Percentiles rank a stretch among this genome's conserved stretches.
phyloP scores from a whole-genome alignment of 2,329 filamentous ascomycete genomes.

The Pseudofabraea citricarpa region DNA sequence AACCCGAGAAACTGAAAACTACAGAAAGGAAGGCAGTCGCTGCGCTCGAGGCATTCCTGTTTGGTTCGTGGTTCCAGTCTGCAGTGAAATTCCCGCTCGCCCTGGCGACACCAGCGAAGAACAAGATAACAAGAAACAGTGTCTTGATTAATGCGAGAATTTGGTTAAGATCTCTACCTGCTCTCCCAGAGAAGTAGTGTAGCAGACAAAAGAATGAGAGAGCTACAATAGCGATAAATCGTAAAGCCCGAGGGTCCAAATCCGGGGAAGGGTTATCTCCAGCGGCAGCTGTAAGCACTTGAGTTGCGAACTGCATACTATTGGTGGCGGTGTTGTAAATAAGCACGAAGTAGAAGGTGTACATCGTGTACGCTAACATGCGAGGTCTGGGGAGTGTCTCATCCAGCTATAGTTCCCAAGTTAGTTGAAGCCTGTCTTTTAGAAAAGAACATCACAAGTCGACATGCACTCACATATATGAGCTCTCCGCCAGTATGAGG shows the following conservation, averaged over 20 bases:
- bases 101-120: neutral
- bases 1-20: neutral
- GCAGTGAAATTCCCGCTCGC: neutral
- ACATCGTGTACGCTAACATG: constrained; percentile 22
- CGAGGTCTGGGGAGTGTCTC: neutral
- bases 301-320: constrained; percentile 22
- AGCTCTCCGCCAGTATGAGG: constrained; percentile 32
- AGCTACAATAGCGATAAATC: constrained; percentile 21
- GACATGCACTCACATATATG: constrained; percentile 22
- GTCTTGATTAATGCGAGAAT: neutral
- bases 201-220: neutral
- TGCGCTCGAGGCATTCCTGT: neutral
- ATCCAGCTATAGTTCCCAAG: neutral
- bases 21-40: neutral
- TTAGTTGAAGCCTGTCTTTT: neutral
- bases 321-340: constrained; percentile 24
- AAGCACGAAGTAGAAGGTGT: constrained; percentile 22
- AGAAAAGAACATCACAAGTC: neutral
- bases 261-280: constrained; percentile 6
- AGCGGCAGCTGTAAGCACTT: constrained; percentile 16
- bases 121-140: neutral
- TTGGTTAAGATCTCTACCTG: neutral
- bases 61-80: neutral
- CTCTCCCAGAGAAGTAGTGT: neutral
- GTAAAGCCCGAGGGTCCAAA: constrained; percentile 19